Evolutionary conservation across 495 filamentous ascomycete genomes (phyloP).

Genomic region (Penicillium crystallinum): DNA sequence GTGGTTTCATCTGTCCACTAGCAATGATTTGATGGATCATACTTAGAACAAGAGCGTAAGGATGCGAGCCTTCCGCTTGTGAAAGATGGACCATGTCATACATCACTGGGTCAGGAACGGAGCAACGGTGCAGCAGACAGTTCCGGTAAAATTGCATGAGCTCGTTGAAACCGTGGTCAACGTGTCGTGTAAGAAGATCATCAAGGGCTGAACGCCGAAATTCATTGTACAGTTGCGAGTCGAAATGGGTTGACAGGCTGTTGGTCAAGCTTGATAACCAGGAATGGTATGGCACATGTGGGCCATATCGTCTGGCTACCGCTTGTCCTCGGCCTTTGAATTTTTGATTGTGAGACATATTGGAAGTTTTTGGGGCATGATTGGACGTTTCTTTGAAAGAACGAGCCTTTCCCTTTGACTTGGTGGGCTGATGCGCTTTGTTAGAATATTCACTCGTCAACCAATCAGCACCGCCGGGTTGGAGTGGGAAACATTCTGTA

Average conservation of each 20-base stretch:
- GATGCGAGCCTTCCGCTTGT: constrained; percentile 26
- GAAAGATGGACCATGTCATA: constrained; percentile 51
- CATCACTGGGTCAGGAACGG: constrained; percentile 48
- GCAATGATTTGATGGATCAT: constrained; percentile 7
- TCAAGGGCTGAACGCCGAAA: constrained; percentile 67
- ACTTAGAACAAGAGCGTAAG: neutral
- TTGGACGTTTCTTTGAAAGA: constrained; percentile 3
- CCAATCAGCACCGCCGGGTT: neutral
- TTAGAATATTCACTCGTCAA: neutral
- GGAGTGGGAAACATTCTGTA: neutral
- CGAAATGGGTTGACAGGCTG: constrained; percentile 71
- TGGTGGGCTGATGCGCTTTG: neutral
- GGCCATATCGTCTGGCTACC: neutral
- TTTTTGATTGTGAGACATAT: neutral
- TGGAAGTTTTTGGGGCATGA: neutral
- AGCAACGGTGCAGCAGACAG: constrained; percentile 43
- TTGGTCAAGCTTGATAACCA: constrained; percentile 73
- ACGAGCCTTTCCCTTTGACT: neutral
- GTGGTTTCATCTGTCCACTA: constrained; percentile 49
- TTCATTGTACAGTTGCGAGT: constrained; percentile 72
- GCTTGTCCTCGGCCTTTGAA: neutral
- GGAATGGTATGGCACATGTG: constrained; percentile 63
- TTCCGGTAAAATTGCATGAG: constrained; percentile 57
- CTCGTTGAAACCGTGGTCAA: constrained; percentile 47
- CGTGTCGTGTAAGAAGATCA: constrained; percentile 49